Conservation (phyloP, 345 rosid genomes). For the Eucalyptus virginea region DNA sequence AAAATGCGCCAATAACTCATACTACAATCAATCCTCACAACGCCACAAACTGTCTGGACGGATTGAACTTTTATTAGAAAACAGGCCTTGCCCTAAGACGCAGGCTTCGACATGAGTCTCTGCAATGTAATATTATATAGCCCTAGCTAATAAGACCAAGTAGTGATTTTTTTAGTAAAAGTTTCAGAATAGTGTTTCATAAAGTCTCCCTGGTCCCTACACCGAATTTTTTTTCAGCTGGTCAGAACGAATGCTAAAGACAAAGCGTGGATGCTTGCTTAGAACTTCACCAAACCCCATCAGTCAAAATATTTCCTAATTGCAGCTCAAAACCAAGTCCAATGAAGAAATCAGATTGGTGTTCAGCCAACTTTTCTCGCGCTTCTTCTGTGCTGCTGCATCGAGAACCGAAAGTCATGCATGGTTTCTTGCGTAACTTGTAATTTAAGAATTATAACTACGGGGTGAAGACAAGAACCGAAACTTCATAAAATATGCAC, state of each 20-base stretch:
- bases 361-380: not conserved
- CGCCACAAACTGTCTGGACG: not conserved
- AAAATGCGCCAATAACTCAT: not conserved
- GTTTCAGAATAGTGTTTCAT: not conserved
- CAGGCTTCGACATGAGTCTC: not conserved
- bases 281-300: not conserved
- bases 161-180: not conserved
- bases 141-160: not conserved
- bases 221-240: not conserved
- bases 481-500: not conserved
- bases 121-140: not conserved
- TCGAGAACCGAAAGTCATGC: not conserved
- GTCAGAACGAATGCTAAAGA: not conserved
- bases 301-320: not conserved
- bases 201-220: not conserved
- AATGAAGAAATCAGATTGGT: not conserved
- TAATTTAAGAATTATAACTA: not conserved
- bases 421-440: not conserved
- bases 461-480: not conserved
- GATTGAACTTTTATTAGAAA: not conserved
- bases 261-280: not conserved
- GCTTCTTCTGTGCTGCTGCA: not conserved
- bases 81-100: not conserved
- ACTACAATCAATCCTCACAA: not conserved
- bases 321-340: not conserved